Evolutionary conservation across 106 monocot species (phyloP), one percentile per base, ranked within the genome.

Genomic region (Vanilla planifolia): DNA sequence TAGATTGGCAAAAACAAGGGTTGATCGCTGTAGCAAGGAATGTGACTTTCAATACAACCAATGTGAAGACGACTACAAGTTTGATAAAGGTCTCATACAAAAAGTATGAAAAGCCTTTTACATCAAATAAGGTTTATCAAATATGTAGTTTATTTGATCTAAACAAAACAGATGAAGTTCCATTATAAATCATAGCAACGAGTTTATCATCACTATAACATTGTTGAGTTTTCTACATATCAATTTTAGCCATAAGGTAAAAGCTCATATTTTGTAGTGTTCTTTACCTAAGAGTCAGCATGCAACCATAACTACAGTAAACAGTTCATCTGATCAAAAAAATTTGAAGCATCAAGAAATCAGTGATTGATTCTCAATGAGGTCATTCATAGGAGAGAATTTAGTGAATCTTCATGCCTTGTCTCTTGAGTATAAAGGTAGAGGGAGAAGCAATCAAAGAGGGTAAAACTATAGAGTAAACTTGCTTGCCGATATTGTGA

Each of bases 291-390:
- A 66, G 11, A 70, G 69, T 33, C 61, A 60, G 60, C 16, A 3
- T 47, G 10, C 59, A 4, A 46, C 17, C 1, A 32, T 60, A 24
- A 70, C 17, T 3, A 13, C 3, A 0, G 58, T 48, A 3, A 48
- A 4, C 33, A 70, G 43, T 20, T 62, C 37, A 11, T 46, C 27
- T n/a, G 48, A 48, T 16, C 29, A 17, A 1, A 60, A 0, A 1
- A 62, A 61, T 33, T 25, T 70, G 36, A 61, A 61, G 27, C 21
- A 50, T 33, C 23, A 33, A 16, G 51, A 48, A 4, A 21, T 50
- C 9, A 9, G 20, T 28, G 47, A 70, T 50, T 52, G 26, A 70
- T 52, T 50, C 25, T 51, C 8, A 70, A 33, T 6, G 60, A 62
- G n/a, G 34, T 36, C 7, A 62, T 62, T 51, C 34, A 0, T 16